Evolutionary conservation across 768 basidiomycete genomes (phyloP), one percentile per base, ranked within the genome.

Genomic region (Lentinus brumalis): DNA sequence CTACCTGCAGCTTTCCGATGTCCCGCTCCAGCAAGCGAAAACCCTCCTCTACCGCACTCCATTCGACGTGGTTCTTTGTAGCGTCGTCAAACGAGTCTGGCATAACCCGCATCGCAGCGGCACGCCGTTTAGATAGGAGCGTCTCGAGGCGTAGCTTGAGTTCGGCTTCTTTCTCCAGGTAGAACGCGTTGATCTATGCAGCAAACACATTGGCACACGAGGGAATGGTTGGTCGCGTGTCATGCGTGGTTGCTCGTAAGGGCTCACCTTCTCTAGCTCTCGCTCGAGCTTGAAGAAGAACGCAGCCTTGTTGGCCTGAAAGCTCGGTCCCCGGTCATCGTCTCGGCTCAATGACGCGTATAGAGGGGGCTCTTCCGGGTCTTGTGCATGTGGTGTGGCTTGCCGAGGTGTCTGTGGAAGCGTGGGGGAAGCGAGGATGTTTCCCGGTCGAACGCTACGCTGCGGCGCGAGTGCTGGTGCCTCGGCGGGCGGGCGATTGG

Each of bases 281-380:
- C 96, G 85, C 73, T 98, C 96, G 0, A 99, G 84, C 73, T 96
- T 98, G 83, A 97, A 98, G 81, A 99, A 98, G 81, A 98, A 99
- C 1, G 94, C 94, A 4, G 96, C 92, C 71, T 96, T 94, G 78
- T 96, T 94, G 14, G 95, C 94, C 69, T 91, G 92, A 67, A 98
- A 95, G 70, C 92, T 89, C 16, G 90, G 85, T 0, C 92, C 88
- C 59, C 92, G 78, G 66, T 88, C 89, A 32, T 84, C 83, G 70
- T 92, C 88, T 67, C 87, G 81, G 21, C 82, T 80, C 5, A 86
- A 79, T 10, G 81, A 76, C 39, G 88, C 79, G 63, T 89, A 83
- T 65, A 90, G 81, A 44, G 84, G 83, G 21, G 87, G 82, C 61
- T 80, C 84, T 58, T 81, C 76, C 40, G 76, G 46, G 5, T 44